Evolutionary conservation across 495 filamentous ascomycete genomes (phyloP).

Genomic region (Aeminium ludgeri): DNA sequence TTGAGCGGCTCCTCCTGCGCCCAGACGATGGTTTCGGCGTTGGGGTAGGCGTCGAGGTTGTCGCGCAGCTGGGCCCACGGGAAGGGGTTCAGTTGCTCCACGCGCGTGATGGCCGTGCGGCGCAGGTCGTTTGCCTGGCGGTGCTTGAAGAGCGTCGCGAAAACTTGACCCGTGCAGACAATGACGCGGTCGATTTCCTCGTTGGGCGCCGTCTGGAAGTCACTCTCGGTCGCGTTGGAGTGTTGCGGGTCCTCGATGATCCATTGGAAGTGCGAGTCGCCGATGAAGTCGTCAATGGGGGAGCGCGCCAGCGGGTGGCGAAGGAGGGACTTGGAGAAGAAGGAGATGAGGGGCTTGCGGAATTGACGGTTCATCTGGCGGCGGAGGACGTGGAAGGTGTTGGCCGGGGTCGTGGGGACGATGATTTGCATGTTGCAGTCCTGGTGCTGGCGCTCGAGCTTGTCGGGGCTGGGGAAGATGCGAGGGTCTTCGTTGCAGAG

Average conservation of each 20-base stretch:
- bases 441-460: conserved; percentile 93
- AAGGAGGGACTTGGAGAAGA: conserved; percentile 92
- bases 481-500: conserved; percentile 96
- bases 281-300: conserved; percentile 71
- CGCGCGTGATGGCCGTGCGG: conserved; percentile 79
- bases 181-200: conserved; percentile 89
- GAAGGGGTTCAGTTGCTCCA: conserved; percentile 98
- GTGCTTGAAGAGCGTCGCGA: conserved; percentile 75
- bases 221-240: conserved; percentile 29
- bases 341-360: conserved; percentile 89
- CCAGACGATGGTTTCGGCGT: conserved; percentile 93
- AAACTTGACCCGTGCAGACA: conserved; percentile 89
- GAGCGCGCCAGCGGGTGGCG: conserved; percentile 86
- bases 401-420: conserved; percentile 82
- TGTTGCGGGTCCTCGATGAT: conserved; percentile 83
- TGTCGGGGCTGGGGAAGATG: conserved; percentile 68
- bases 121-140: conserved; percentile 68
- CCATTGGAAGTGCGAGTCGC: conserved; percentile 86
- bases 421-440: conserved; percentile 99
- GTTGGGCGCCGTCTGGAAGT: conserved; percentile 45
- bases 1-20: conserved; percentile 94
- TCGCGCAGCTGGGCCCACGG: conserved; percentile 91
- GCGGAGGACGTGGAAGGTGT: conserved; percentile 90
- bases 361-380: conserved; percentile 98
- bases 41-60: conserved; percentile 89